phyloP scores from a whole-genome alignment of 352 stramenopile genomes.

The Saprolegnia diclina region DNA sequence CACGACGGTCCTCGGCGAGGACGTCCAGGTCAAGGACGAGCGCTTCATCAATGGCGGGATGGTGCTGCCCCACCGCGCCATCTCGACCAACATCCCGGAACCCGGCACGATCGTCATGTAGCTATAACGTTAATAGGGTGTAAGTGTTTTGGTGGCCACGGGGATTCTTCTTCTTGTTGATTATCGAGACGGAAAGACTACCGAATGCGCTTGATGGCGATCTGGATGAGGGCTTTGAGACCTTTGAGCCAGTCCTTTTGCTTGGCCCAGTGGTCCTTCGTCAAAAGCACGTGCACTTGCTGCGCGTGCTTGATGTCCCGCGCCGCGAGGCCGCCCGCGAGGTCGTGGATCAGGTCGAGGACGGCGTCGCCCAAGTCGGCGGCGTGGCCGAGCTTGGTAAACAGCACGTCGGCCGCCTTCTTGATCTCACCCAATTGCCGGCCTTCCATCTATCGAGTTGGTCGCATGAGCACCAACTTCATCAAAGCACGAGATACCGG shows the following conservation, averaged over 20 bases:
- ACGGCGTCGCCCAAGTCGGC: conserved; percentile 60
- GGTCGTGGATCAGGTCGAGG: conserved; percentile 66
- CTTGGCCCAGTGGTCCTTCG: conserved; percentile 90
- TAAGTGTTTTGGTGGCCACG: too few species aligned
- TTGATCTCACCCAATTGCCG: conserved; percentile 81
- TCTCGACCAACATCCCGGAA: conserved; percentile 78
- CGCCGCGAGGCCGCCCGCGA: conserved; percentile 65
- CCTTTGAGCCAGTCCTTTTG: conserved; percentile 98
- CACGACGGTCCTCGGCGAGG: conserved; percentile 78
- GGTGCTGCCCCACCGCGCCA: conserved; percentile 84
- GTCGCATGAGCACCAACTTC: not conserved
- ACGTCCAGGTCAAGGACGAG: conserved; percentile 84
- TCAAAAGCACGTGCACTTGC: conserved; percentile 86
- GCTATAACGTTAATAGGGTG: not conserved
- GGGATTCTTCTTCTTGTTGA: not conserved
- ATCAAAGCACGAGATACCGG: not conserved
- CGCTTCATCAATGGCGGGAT: conserved; percentile 86
- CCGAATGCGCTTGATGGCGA: conserved; percentile 75
- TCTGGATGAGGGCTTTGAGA: conserved; percentile 94
- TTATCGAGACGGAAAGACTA: not conserved
- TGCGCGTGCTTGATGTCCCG: conserved; percentile 76
- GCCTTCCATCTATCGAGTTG: conserved; percentile 56
- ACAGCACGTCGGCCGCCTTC: conserved; percentile 81
- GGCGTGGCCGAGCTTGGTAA: conserved; percentile 74
- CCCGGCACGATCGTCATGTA: conserved; percentile 87